phyloP scores from a whole-genome alignment of 768 basidiomycete species.

The Ramaria rubella region DNA sequence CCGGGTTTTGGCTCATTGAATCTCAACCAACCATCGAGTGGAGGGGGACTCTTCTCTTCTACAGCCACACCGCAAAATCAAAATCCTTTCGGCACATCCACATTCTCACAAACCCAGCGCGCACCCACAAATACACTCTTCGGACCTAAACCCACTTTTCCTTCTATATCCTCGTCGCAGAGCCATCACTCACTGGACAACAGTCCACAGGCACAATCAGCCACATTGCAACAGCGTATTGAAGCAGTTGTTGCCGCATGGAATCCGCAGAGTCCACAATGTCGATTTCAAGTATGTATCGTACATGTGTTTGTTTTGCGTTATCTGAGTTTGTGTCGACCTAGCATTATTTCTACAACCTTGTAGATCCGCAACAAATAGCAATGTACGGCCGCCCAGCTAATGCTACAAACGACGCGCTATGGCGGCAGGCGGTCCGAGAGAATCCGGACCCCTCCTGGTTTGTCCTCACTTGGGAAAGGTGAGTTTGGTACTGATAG shows the following conservation, averaged over 20 bases:
- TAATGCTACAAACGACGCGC: constrained; percentile 61
- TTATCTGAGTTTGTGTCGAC: neutral
- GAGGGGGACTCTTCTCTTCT: constrained; percentile 10
- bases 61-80: constrained; percentile 19
- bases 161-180: constrained; percentile 19
- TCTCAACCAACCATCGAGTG: constrained; percentile 1
- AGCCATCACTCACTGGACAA: constrained; percentile 43
- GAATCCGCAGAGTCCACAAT: constrained; percentile 60
- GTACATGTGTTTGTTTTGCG: constrained; percentile 3
- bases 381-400: constrained; percentile 62
- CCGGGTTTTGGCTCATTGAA: neutral
- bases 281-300: constrained; percentile 71
- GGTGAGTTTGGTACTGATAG: too few relatives aligned
- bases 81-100: constrained; percentile 32
- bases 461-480: too few relatives aligned
- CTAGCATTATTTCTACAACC: constrained; percentile 80
- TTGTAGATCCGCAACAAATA: constrained; percentile 65
- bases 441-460: constrained; percentile 80
- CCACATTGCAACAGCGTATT: constrained; percentile 49
- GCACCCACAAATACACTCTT: constrained; percentile 25
- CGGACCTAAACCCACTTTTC: constrained; percentile 32
- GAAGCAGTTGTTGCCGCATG: constrained; percentile 63
- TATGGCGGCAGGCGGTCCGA: constrained; percentile 72
- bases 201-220: constrained; percentile 50
- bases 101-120: constrained; percentile 26